Percentiles rank a stretch among this genome's conserved stretches.
phyloP scores from a whole-genome alignment of 78 protist genomes.

The Capsaspora owczarzaki region DNA sequence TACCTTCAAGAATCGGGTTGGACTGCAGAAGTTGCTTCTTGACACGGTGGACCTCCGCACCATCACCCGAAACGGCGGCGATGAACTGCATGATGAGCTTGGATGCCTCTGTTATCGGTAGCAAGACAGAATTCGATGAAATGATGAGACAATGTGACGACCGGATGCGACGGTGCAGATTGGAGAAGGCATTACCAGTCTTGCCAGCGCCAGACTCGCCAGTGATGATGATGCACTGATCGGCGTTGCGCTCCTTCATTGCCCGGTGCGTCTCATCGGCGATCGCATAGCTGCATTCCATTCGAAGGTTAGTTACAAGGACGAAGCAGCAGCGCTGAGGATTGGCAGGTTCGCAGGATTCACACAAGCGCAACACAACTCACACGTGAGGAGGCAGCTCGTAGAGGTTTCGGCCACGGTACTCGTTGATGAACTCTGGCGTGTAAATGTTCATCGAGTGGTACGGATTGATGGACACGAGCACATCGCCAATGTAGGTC shows the following conservation, averaged over 20 bases:
- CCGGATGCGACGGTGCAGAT: too few relatives aligned
- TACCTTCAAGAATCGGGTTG: constrained; percentile 87
- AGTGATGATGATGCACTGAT: constrained; percentile 79
- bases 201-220: constrained; percentile 37
- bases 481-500: constrained; percentile 80
- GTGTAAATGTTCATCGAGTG: constrained; percentile 30
- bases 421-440: neutral
- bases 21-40: constrained; percentile 59
- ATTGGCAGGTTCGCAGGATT: too few relatives aligned
- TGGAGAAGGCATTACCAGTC: neutral
- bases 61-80: constrained; percentile 48
- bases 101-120: neutral
- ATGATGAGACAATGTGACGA: too few relatives aligned
- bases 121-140: too few relatives aligned
- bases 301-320: neutral
- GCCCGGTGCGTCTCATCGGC: constrained; percentile 62
- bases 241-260: constrained; percentile 38
- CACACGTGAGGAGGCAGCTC: neutral
- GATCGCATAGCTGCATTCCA: constrained; percentile 50
- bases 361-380: too few relatives aligned
- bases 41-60: constrained; percentile 56
- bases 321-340: neutral
- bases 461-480: constrained; percentile 79
- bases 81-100: constrained; percentile 78
- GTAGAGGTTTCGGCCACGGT: neutral